Evolutionary conservation across 495 filamentous ascomycete genomes (phyloP).

Genomic region (Neurospora cerealis): DNA sequence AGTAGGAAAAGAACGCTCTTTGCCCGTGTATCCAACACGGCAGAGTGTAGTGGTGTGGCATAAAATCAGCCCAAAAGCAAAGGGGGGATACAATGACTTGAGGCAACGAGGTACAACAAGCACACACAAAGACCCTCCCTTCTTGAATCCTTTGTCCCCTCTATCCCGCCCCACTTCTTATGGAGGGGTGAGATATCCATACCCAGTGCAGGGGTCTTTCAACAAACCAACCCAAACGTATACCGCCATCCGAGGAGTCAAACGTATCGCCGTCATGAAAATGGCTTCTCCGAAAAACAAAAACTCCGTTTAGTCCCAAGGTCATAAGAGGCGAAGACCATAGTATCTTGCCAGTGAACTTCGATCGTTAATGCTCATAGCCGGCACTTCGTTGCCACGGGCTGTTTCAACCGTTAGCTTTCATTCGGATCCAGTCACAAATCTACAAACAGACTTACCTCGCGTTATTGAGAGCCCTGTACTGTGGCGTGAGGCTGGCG

Average conservation of each 20-base stretch:
- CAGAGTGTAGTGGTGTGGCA: background rate
- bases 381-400: constrained; percentile 48
- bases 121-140: background rate
- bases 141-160: background rate
- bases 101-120: background rate
- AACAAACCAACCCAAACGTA: background rate
- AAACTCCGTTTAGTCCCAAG: constrained; percentile 2
- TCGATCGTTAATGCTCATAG: constrained; percentile 31
- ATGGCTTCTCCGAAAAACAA: background rate
- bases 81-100: background rate
- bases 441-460: constrained; percentile 30
- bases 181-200: background rate
- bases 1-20: background rate
- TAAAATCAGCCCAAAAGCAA: background rate
- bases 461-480: constrained; percentile 24
- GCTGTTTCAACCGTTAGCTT: constrained; percentile 23
- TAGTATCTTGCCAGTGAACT: background rate
- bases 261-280: background rate
- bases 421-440: background rate
- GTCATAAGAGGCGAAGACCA: background rate
- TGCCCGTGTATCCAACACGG: background rate
- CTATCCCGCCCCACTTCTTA: background rate
- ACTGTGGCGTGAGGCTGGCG: constrained; percentile 3
- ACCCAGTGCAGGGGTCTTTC: background rate
- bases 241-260: background rate